A percentile compares a stretch with the other conserved stretches of the same genome.
These are phyloP conservation scores for Monilinia aucupariae DNA, from an alignment of 2,329 filamentous ascomycete species.

Conservation along the genomic window DNA sequence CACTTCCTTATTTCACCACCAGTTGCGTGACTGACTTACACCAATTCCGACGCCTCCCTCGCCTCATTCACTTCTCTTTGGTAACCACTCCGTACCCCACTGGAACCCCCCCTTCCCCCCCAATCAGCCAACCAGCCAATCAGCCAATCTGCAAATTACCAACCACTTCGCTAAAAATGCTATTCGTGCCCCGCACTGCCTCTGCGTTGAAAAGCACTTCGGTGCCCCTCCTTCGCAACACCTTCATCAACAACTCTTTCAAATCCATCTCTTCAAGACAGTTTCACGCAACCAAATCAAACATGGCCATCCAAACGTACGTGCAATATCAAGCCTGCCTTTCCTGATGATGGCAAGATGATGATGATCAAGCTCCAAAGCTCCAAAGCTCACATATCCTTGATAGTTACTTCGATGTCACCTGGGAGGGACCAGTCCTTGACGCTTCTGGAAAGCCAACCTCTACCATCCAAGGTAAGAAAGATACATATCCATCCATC, in stretches of 20 bases:
- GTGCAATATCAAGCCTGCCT: constrained; percentile 26
- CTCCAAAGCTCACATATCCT: constrained; percentile 21
- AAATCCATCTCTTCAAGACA: constrained; percentile 36
- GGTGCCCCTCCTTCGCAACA: constrained; percentile 18
- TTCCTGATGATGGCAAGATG: no score
- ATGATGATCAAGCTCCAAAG: constrained; percentile 2
- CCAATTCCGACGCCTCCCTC: background rate
- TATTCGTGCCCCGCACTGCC: constrained; percentile 17
- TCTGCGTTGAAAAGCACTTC: constrained; percentile 18
- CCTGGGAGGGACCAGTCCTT: constrained; percentile 68
- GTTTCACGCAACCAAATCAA: constrained; percentile 61
- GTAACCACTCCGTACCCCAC: no score
- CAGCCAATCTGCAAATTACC: background rate
- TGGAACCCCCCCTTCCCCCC: no score
- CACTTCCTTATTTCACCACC: no score
- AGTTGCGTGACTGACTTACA: background rate
- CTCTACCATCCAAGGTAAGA: constrained; percentile 54
- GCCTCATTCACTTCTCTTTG: background rate
- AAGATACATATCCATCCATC: constrained; percentile 17
- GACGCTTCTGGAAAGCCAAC: constrained; percentile 54
- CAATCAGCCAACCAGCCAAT: no score
- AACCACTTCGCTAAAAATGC: constrained; percentile 17
- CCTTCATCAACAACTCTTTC: constrained; percentile 19
- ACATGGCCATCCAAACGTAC: constrained; percentile 71
- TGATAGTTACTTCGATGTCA: constrained; percentile 62